Evolutionary conservation across 306 rosid species (phyloP).

Genomic region (Casuarina cunninghamiana): DNA sequence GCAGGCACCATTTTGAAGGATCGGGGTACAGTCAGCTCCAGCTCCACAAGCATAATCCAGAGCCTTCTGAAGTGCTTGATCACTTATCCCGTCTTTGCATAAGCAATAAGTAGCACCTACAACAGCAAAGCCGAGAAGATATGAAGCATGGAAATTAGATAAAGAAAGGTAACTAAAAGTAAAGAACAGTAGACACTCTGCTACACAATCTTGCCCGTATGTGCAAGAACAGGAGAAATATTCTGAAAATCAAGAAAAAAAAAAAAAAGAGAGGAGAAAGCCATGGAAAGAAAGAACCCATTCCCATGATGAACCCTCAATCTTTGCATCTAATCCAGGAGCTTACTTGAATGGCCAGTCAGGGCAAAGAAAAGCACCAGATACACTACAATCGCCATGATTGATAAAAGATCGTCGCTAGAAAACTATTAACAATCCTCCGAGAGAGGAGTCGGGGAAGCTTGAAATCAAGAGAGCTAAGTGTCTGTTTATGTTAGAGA

Average conservation of each 20-base stretch:
- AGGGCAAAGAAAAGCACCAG: constrained; percentile 55
- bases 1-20: constrained; percentile 70
- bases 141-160: background rate
- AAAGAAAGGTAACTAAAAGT: background rate
- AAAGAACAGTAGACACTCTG: background rate
- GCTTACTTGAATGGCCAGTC: constrained; percentile 81
- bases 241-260: background rate
- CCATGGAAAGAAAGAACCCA: no score
- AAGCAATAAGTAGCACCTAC: constrained; percentile 76
- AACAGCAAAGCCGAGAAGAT: background rate
- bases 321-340: constrained; percentile 11
- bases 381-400: constrained; percentile 61
- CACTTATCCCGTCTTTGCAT: constrained; percentile 76
- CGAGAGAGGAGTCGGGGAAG: constrained; percentile 17
- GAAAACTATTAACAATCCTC: constrained; percentile 4
- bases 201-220: background rate
- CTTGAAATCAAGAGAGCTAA: background rate
- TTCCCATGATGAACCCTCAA: background rate
- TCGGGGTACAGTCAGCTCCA: constrained; percentile 83
- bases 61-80: constrained; percentile 68
- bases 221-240: background rate
- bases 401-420: constrained; percentile 24
- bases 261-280: background rate
- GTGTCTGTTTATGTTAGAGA: constrained; percentile 10
- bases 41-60: constrained; percentile 97